A percentile compares a stretch with the other conserved stretches of the same genome.
Evolutionary conservation across 2,329 filamentous ascomycete genomes (phyloP).

Genomic region (Colletotrichum aenigma): DNA sequence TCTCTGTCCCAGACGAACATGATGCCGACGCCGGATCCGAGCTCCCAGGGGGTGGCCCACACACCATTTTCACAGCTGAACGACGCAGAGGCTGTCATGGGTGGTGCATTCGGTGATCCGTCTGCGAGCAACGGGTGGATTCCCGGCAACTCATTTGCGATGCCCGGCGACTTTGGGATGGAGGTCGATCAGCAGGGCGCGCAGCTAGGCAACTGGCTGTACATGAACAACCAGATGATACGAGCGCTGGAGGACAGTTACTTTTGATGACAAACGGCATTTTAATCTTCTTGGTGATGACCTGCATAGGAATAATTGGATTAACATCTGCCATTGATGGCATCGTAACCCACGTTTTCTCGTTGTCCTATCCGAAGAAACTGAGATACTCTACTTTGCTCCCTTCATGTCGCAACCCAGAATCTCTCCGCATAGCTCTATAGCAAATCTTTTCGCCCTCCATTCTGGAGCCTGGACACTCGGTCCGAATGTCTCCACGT

Average conservation of each 20-base stretch:
- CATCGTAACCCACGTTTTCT: accelerated
- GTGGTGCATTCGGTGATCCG: background rate
- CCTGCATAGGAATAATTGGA: background rate
- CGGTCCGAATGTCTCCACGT: background rate
- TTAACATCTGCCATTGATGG: background rate
- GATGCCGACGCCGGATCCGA: background rate
- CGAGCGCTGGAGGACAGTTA: constrained; percentile 21
- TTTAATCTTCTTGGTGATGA: accelerated
- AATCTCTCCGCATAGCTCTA: background rate
- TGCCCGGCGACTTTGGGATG: constrained; percentile 5
- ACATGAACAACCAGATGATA: constrained; percentile 23
- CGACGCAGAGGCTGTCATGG: background rate
- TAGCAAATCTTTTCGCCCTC: background rate
- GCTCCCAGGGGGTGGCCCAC: background rate
- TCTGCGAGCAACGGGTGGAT: background rate
- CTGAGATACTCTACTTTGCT: background rate
- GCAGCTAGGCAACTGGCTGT: constrained; percentile 22
- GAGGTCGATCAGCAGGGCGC: constrained; percentile 19
- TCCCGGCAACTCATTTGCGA: background rate
- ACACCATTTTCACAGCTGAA: background rate
- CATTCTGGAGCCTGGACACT: background rate
- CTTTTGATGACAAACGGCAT: background rate
- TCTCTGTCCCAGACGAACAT: background rate
- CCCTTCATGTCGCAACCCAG: background rate
- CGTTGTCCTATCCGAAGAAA: background rate